These are phyloP conservation scores for Oehlia diaphana DNA, from an alignment of 192 early-diverging fungal species.

Conservation along the genomic window DNA sequence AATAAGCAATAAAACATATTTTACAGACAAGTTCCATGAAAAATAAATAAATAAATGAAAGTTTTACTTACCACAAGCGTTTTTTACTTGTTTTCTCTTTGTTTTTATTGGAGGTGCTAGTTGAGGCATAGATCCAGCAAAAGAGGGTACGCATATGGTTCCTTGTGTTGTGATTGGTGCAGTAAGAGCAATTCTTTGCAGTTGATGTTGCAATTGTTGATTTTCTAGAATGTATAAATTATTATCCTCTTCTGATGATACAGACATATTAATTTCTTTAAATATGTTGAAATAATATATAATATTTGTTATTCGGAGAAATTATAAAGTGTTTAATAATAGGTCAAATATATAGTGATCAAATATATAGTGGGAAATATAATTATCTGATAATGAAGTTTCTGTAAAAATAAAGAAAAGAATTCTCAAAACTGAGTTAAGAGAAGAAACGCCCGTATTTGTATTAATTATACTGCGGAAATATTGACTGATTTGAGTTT, in stretches of 20 bases:
- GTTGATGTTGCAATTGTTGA: background rate
- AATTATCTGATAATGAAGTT: background rate
- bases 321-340: background rate
- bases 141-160: background rate
- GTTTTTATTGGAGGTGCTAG: conserved; percentile 26
- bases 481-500: background rate
- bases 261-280: background rate
- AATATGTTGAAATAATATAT: too few species aligned
- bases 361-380: background rate
- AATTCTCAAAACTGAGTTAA: background rate
- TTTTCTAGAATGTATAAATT: background rate
- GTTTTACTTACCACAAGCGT: conserved; percentile 73
- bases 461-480: background rate
- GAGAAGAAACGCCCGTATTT: background rate
- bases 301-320: background rate
- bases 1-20: too few species aligned
- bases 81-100: conserved; percentile 85
- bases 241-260: background rate
- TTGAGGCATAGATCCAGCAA: background rate
- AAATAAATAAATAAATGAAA: background rate
- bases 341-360: background rate
- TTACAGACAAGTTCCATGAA: background rate
- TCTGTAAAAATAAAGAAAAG: background rate
- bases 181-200: background rate
- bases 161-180: background rate